Conservation (phyloP, 164 flowering plant species). For the Nymphaea colorata region DNA sequence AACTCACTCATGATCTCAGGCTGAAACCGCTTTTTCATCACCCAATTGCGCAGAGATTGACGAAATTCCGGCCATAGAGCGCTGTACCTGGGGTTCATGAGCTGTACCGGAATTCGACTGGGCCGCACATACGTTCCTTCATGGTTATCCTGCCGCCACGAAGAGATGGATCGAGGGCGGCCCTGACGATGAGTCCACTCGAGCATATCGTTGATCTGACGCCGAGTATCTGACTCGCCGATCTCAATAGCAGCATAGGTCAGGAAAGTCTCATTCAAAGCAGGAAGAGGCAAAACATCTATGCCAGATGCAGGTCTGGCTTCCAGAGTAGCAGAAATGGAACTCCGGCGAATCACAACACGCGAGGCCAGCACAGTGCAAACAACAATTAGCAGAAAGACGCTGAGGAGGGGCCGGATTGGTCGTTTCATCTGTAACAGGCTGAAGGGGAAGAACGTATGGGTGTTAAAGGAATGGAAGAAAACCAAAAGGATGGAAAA, state of each 20-base stretch:
- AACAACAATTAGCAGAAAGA: slow-evolving; percentile 31
- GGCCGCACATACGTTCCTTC: slow-evolving; percentile 15
- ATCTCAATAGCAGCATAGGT: slow-evolving; percentile 51
- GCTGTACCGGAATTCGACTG: slow-evolving; percentile 11
- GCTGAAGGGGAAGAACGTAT: background rate
- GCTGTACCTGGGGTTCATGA: slow-evolving; percentile 42
- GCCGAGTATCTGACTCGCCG: slow-evolving; percentile 31
- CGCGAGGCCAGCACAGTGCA: slow-evolving; percentile 31
- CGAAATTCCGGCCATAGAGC: slow-evolving; percentile 52
- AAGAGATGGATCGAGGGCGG: slow-evolving; percentile 33
- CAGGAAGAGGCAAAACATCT: background rate
- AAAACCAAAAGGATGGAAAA: background rate
- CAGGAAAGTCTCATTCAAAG: slow-evolving; percentile 55
- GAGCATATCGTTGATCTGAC: slow-evolving; percentile 47
- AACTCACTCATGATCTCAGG: slow-evolving; percentile 55
- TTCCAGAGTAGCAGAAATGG: slow-evolving; percentile 7
- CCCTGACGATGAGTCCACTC: slow-evolving; percentile 43
- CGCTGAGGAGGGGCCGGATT: slow-evolving; percentile 36
- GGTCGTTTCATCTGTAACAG: slow-evolving; percentile 31
- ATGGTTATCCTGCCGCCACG: slow-evolving; percentile 26
- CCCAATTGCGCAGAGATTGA: slow-evolving; percentile 47
- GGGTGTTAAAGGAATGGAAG: background rate
- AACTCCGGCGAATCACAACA: slow-evolving; percentile 18
- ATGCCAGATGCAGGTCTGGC: background rate
- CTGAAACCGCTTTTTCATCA: slow-evolving; percentile 32